Evolutionary conservation across 1,284 basidiomycete species (phyloP).

Genomic region (Ustilago bromivora): DNA sequence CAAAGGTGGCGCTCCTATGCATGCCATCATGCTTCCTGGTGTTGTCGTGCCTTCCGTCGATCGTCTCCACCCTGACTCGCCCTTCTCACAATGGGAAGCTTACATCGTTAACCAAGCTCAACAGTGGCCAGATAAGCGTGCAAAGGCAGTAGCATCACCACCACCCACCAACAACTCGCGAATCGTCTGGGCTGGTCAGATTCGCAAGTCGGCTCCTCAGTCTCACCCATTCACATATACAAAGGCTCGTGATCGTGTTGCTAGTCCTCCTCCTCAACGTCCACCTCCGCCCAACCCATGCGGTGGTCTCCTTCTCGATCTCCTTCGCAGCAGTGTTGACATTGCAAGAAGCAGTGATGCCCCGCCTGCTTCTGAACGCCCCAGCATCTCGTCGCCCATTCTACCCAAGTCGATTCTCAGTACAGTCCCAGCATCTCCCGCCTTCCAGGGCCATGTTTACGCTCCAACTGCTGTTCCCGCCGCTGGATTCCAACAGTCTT

Average conservation of each 20-base stretch:
- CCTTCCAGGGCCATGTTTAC: not conserved
- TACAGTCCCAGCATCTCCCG: slow-evolving; percentile 8
- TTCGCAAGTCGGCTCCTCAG: slow-evolving; percentile 30
- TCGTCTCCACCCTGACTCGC: slow-evolving; percentile 22
- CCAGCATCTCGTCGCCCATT: slow-evolving; percentile 38
- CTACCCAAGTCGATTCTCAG: slow-evolving; percentile 23
- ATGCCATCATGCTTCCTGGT: slow-evolving; percentile 46
- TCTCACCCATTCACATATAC: slow-evolving; percentile 33
- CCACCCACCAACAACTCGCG: slow-evolving; percentile 16
- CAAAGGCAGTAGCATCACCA: slow-evolving; percentile 12
- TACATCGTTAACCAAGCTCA: slow-evolving; percentile 45
- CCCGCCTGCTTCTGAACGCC: slow-evolving; percentile 11
- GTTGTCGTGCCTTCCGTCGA: slow-evolving; percentile 24
- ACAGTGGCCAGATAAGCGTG: slow-evolving; percentile 30
- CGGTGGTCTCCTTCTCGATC: slow-evolving; percentile 22
- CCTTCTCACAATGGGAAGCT: slow-evolving; percentile 48
- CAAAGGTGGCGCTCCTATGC: slow-evolving; percentile 32
- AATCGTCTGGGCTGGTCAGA: slow-evolving; percentile 47
- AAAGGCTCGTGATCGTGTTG: slow-evolving; percentile 39
- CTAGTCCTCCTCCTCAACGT: slow-evolving; percentile 21
- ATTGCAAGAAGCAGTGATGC: slow-evolving; percentile 4
- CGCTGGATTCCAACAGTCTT: not conserved
- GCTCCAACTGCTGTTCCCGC: not conserved
- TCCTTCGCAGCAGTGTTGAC: slow-evolving; percentile 20
- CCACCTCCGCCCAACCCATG: slow-evolving; percentile 20